Base-by-base conservation (phyloP, 495 filamentous ascomycete species). In the Evansstolkia leycettana region DNA sequence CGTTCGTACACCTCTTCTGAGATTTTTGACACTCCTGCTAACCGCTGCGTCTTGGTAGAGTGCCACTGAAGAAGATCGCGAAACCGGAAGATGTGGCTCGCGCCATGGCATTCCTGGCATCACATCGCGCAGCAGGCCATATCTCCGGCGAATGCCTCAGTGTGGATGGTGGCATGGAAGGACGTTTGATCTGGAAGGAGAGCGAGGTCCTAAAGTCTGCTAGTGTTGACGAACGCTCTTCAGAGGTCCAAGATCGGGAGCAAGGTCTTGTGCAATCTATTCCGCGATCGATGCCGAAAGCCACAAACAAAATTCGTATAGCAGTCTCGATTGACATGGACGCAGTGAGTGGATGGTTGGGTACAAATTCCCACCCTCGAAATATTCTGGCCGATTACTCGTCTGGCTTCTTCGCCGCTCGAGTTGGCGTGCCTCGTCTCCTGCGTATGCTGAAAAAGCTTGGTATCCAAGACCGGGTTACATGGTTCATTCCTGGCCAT, bases 401-500 rank as follows among this genome's bases (percentile, higher is more conserved):
- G 7, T 50, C 64, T 29, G 75, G 75, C 0, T 72, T 73, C 47
- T 78, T 80, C 42, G 64, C 68, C 20, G 75, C 67, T 7, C 57
- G 61, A 34, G 73, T 78, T 10, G 75, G 75, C 32, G 74, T 75
- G 8, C 70, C 68, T 1, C 67, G 75, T 15, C 52, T 80, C 10
- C 48, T 80, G 5, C 72, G 67, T 27, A 57, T 80, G 31, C 65
- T 80, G 40, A 57, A 63, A 18, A 74, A 72, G 42, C 60, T 69
- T 27, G 47, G 47, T 7, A 62, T 78, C 24, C 51, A 65, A 4
- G 55, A 70, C 4, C 64, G 65, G 18, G 58, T 72, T 12, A 75
- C 75, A 3, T 80, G 75, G 75, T 78, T 76, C 42, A 65, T 80
- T 14, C 75, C 75, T 0, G 74, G 75, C 6, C 75, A 80, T 48